Conservation (phyloP, 768 basidiomycete genomes). For the Collybia sp. region DNA sequence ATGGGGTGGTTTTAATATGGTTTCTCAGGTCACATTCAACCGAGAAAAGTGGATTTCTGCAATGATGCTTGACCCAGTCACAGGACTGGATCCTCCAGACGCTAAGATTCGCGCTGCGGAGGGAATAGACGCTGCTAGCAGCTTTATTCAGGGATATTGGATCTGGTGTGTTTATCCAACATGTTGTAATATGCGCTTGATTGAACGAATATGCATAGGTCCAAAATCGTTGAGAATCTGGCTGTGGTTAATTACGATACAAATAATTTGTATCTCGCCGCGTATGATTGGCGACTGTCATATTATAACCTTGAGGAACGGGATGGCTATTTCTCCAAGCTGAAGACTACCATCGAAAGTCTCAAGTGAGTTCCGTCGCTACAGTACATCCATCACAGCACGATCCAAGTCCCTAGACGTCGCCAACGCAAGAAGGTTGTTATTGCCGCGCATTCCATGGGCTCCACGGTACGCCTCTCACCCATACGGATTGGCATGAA, state of each 20-base stretch:
- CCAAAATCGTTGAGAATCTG: conserved; percentile 91
- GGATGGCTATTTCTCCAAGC: conserved; percentile 82
- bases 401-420: conserved; percentile 31
- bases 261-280: conserved; percentile 77
- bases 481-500: background rate
- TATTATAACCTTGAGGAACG: conserved; percentile 90
- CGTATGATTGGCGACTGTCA: conserved; percentile 90
- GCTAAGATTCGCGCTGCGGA: conserved; percentile 89
- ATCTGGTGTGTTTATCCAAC: conserved; percentile 56
- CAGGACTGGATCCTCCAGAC: conserved; percentile 84
- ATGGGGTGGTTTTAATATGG: conserved; percentile 78
- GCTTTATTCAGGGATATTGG: conserved; percentile 90
- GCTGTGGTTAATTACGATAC: conserved; percentile 92
- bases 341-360: conserved; percentile 79
- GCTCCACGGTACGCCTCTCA: conserved; percentile 55
- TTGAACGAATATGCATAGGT: conserved; percentile 35
- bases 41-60: conserved; percentile 87
- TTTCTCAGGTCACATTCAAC: conserved; percentile 79
- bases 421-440: conserved; percentile 78
- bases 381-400: background rate
- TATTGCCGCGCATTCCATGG: conserved; percentile 85
- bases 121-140: conserved; percentile 86
- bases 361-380: conserved; percentile 46
- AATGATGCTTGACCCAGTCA: conserved; percentile 86
- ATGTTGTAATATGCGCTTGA: background rate